These are phyloP conservation scores for Ettlia oleoabundans DNA, from an alignment of 139 green algal genomes.

Conservation along the genomic window DNA sequence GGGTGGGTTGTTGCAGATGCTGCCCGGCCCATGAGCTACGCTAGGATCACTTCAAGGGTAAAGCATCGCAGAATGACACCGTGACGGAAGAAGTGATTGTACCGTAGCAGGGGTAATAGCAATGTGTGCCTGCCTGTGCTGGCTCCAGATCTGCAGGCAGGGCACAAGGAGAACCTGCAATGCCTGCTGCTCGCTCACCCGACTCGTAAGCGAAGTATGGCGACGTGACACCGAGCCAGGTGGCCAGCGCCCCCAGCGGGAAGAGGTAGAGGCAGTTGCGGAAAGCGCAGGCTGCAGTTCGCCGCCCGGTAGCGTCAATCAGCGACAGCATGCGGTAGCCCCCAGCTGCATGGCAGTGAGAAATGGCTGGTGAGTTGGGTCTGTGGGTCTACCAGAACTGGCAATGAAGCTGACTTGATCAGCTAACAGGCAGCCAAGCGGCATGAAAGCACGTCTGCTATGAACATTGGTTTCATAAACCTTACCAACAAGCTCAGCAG, in stretches of 20 bases:
- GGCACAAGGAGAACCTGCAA: no score
- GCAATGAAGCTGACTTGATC: not conserved
- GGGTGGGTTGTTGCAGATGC: no score
- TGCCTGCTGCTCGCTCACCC: constrained; percentile 28
- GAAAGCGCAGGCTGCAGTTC: constrained; percentile 83
- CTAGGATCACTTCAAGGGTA: no score
- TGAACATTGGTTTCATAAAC: not conserved
- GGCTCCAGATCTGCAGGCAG: not conserved
- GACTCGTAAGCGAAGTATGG: constrained; percentile 83
- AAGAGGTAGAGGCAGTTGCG: constrained; percentile 91
- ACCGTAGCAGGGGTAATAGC: no score
- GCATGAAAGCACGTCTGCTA: not conserved
- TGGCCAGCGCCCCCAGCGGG: constrained; percentile 78
- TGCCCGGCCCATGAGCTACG: no score
- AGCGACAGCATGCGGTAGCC: constrained; percentile 92
- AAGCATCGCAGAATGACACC: no score
- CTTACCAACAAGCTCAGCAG: not conserved
- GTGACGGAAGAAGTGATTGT: no score
- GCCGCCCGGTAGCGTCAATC: constrained; percentile 81
- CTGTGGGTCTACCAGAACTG: no score
- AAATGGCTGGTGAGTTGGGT: no score
- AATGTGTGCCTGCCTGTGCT: no score
- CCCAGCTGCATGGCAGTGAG: constrained; percentile 62
- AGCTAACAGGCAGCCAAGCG: not conserved
- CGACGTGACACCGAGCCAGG: constrained; percentile 70